Conservation (phyloP, 2,329 filamentous ascomycete species). For the Coniochaeta pulveracea region DNA sequence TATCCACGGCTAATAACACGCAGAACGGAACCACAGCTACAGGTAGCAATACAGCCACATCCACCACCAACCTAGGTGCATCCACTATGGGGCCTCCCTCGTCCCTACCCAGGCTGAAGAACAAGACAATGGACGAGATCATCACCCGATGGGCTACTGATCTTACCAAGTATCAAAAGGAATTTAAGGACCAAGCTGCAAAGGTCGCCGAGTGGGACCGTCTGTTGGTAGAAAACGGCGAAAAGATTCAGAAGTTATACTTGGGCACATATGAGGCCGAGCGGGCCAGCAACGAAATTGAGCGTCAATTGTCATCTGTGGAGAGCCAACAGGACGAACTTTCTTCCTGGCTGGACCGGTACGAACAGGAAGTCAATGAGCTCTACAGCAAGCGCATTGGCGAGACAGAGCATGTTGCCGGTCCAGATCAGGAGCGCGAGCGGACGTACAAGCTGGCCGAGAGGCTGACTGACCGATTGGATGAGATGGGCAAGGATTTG, state of each 20-base stretch:
- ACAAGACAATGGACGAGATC: slow-evolving; percentile 99
- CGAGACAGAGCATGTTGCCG: slow-evolving; percentile 64
- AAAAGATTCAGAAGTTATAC: slow-evolving; percentile 91
- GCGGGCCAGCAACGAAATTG: slow-evolving; percentile 83
- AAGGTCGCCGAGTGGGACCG: slow-evolving; percentile 88
- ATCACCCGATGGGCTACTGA: slow-evolving; percentile 95
- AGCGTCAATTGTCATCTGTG: slow-evolving; percentile 78
- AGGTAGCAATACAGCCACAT: slow-evolving; percentile 12
- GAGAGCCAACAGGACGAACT: slow-evolving; percentile 91
- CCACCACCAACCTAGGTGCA: slow-evolving; percentile 39
- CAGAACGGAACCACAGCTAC: slow-evolving; percentile 4
- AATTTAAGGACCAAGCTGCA: slow-evolving; percentile 83
- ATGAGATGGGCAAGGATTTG: slow-evolving; percentile 88
- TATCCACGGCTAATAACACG: background rate
- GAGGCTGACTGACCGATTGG: slow-evolving; percentile 79
- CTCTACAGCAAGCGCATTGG: slow-evolving; percentile 73
- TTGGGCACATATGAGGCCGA: slow-evolving; percentile 88
- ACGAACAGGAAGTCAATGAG: slow-evolving; percentile 83
- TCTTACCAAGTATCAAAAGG: slow-evolving; percentile 89
- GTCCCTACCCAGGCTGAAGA: slow-evolving; percentile 82
- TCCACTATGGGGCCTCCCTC: slow-evolving; percentile 76
- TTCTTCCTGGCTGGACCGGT: slow-evolving; percentile 76
- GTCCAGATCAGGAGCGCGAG: slow-evolving; percentile 91
- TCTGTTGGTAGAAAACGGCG: slow-evolving; percentile 82
- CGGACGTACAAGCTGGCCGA: slow-evolving; percentile 93